phyloP scores from a whole-genome alignment of 805 yeast species.

The Ogataea parapolymorpha region DNA sequence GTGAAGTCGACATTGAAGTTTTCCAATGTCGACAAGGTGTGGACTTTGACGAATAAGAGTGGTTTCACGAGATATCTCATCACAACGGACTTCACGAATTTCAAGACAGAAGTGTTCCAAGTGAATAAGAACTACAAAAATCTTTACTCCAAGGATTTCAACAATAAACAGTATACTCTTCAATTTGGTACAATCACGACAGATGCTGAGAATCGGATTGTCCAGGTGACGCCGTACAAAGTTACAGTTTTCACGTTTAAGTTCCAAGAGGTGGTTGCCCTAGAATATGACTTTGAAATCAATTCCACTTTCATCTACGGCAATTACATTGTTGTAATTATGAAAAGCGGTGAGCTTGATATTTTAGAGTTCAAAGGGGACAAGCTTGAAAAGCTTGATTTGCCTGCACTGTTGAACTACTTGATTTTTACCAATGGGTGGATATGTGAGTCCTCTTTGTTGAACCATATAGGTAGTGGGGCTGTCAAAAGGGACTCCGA shows the following conservation, averaged over 20 bases:
- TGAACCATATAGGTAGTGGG: conserved; percentile 39
- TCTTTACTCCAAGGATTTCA: conserved; percentile 58
- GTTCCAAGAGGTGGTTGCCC: conserved; percentile 50
- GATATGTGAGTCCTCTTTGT: conserved; percentile 48
- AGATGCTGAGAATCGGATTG: conserved; percentile 48
- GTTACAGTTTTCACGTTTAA: conserved; percentile 60
- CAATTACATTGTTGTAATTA: conserved; percentile 59
- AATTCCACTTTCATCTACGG: conserved; percentile 61
- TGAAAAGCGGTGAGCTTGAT: conserved; percentile 68
- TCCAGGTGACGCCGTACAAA: conserved; percentile 71
- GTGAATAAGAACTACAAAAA: conserved; percentile 60
- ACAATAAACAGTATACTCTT: conserved; percentile 60
- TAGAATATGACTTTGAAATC: conserved; percentile 57
- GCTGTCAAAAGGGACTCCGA: conserved; percentile 24
- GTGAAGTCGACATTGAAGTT: conserved; percentile 68
- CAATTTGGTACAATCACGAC: conserved; percentile 50
- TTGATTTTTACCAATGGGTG: conserved; percentile 66
- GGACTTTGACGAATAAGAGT: conserved; percentile 52
- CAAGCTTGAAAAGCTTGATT: conserved; percentile 28
- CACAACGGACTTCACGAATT: conserved; percentile 64
- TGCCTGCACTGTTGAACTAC: conserved; percentile 34
- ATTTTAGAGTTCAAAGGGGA: conserved; percentile 42
- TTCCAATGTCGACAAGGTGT: conserved; percentile 67
- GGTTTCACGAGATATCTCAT: conserved; percentile 54
- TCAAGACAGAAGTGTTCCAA: conserved; percentile 66